These are phyloP conservation scores for Scedosporium aurantiacum DNA, from an alignment of 2,329 filamentous ascomycete species.

Conservation along the genomic window DNA sequence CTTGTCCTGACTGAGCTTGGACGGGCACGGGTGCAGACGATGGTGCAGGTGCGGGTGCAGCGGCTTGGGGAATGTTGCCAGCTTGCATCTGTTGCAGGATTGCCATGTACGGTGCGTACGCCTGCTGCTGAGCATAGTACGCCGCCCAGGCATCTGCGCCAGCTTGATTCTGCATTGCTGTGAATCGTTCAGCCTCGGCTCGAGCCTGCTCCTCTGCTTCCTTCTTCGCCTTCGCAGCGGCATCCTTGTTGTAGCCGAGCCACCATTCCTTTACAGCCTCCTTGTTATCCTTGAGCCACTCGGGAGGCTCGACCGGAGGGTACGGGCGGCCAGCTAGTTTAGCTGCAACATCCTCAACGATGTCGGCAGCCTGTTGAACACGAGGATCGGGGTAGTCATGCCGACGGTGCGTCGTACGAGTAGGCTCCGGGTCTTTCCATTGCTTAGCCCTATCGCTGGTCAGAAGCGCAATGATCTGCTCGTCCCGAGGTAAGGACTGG, in stretches of 20 bases:
- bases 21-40: constrained; percentile 8
- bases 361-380: constrained; percentile 29
- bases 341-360: constrained; percentile 30
- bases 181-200: constrained; percentile 11
- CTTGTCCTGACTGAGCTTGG: constrained; percentile 11
- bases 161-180: constrained; percentile 3
- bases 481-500: neutral
- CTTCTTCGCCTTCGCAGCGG: constrained; percentile 25
- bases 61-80: neutral
- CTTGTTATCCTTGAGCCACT: constrained; percentile 36
- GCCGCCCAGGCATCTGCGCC: constrained; percentile 7
- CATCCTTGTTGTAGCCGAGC: constrained; percentile 33
- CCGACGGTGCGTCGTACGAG: constrained; percentile 16
- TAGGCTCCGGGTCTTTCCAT: constrained; percentile 31
- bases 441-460: constrained; percentile 29
- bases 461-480: constrained; percentile 27
- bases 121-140: constrained; percentile 10
- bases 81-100: constrained; percentile 8
- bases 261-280: constrained; percentile 42
- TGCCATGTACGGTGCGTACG: constrained; percentile 5
- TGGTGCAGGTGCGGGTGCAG: neutral
- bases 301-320: constrained; percentile 39
- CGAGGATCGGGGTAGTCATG: constrained; percentile 30
- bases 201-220: constrained; percentile 21
- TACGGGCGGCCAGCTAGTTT: constrained; percentile 30